Base-by-base conservation (phyloP, 2,329 filamentous ascomycete species). In the Phialophora expanda region DNA sequence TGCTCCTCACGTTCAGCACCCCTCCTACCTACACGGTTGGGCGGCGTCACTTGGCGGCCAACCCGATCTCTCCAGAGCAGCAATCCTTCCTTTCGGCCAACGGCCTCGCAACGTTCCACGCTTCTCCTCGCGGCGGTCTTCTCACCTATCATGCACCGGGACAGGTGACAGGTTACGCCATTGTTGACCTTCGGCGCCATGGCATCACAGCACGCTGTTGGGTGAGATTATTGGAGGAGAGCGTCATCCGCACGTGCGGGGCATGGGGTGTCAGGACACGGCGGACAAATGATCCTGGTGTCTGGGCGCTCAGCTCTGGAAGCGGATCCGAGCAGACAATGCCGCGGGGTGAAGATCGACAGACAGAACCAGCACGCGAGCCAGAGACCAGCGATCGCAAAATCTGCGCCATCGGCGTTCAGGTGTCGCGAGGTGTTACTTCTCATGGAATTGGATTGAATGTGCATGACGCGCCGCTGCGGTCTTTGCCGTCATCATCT, bases 111-210 rank as follows among this genome's bases (percentile, higher is more conserved):
- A 81, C 85, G n/a, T 87, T 95, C 72, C 78, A 86, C 51, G 84
- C 88, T 73, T 90, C 91, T 14, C 85, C 88, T n/a, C 88, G 95
- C 62, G 95, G 95, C 67, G 95, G 95, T 0, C 88, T 96, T 70
- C 93, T 92, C 0, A 98, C 95, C 2, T 98, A 97, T 80, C 95
- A 99, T 76, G 95, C 94, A 0, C 95, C 94, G 0, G 94, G 94
- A 0, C 95, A 99, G 77, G 80, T 96, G 56, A 91, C 97, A 41
- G 87, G 93, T n/a, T 99, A 96, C 82, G 92, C 94, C 2, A 87
- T 97, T 58, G 77, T 96, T n/a, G 92, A 97, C 76, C 84, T 98
- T 64, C 87, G 86, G 62, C 83, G 85, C 11, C 85, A 92, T 70
- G 79, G 80, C 0, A 81, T 95, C 22, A 88, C 86, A 4, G 89